Evolutionary conservation across 2,329 filamentous ascomycete genomes (phyloP).

Genomic region (Orbilia oligospora): DNA sequence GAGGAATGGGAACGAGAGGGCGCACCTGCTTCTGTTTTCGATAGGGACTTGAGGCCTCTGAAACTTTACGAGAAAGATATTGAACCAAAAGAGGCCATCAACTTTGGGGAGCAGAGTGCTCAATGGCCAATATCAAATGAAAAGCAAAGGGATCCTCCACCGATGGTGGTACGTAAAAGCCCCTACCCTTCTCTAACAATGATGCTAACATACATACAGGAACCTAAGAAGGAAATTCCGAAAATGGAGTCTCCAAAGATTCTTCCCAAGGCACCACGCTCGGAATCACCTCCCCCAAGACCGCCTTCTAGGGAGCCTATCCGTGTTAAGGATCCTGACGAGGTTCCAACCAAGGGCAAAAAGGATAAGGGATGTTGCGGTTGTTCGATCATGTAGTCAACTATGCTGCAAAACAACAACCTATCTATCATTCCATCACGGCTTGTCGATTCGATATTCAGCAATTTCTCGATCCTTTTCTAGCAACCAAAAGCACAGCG

Average conservation of each 20-base stretch:
- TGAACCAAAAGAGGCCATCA: slow-evolving; percentile 59
- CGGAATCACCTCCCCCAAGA: slow-evolving; percentile 38
- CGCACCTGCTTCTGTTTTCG: slow-evolving; percentile 86
- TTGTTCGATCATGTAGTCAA: slow-evolving; percentile 57
- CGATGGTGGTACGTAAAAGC: slow-evolving; percentile 51
- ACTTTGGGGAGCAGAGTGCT: slow-evolving; percentile 51
- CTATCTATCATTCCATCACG: slow-evolving; percentile 15
- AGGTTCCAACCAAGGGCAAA: slow-evolving; percentile 35
- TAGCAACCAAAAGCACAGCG: slow-evolving; percentile 60
- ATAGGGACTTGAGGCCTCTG: slow-evolving; percentile 87
- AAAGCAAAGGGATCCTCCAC: slow-evolving; percentile 51
- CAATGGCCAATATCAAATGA: slow-evolving; percentile 54
- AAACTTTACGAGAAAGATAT: slow-evolving; percentile 74
- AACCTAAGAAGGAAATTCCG: slow-evolving; percentile 21
- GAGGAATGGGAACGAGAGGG: slow-evolving; percentile 96
- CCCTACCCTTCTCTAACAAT: background rate
- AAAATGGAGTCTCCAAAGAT: slow-evolving; percentile 30
- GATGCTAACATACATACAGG: slow-evolving; percentile 28
- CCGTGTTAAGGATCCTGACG: slow-evolving; percentile 57
- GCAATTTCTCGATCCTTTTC: slow-evolving; percentile 59
- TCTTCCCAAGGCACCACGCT: slow-evolving; percentile 16
- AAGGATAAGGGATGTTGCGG: slow-evolving; percentile 60
- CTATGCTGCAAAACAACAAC: slow-evolving; percentile 20
- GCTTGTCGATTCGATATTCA: slow-evolving; percentile 54
- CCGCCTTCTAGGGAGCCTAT: slow-evolving; percentile 50